These are phyloP conservation scores for Aspergillus brunneoviolaceus DNA, from an alignment of 2,329 filamentous ascomycete species.

Conservation along the genomic window DNA sequence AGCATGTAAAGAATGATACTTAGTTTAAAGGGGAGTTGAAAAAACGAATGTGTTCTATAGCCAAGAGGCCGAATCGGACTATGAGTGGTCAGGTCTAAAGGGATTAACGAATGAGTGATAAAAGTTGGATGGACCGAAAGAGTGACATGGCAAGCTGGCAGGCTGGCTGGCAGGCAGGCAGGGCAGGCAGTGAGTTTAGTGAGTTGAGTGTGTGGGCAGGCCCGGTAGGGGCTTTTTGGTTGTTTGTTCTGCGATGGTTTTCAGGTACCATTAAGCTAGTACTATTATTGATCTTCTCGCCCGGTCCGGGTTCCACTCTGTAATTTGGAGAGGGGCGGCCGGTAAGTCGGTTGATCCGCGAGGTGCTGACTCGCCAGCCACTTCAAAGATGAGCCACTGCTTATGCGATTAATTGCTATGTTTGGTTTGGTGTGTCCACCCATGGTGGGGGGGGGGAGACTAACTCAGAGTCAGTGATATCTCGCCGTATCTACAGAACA, in stretches of 20 bases:
- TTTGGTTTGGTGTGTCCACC: not conserved
- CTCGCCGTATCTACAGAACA: not conserved
- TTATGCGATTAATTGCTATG: not conserved
- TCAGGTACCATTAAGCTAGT: slow-evolving; percentile 5
- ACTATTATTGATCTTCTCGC: not conserved
- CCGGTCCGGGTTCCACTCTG: slow-evolving; percentile 6
- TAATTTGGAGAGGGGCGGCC: not conserved
- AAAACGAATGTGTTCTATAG: slow-evolving; percentile 16
- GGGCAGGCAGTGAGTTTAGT: not conserved
- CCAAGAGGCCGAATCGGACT: slow-evolving; percentile 13
- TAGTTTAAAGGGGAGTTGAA: slow-evolving; percentile 7
- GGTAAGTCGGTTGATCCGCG: not conserved
- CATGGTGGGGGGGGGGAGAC: not conserved
- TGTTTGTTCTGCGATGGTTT: slow-evolving; percentile 5
- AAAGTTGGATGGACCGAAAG: slow-evolving; percentile 26
- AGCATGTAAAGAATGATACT: slow-evolving; percentile 15
- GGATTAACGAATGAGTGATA: slow-evolving; percentile 33
- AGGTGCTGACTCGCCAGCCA: not conserved
- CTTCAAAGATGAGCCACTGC: not conserved
- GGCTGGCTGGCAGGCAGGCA: slow-evolving; percentile 12
- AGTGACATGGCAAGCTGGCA: slow-evolving; percentile 28
- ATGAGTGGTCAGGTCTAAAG: slow-evolving; percentile 18
- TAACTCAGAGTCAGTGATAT: not conserved
- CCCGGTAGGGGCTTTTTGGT: not conserved
- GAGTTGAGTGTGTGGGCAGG: not conserved